Evolutionary conservation across 306 rosid species (phyloP), one percentile per base, ranked within the genome.

Genomic region (Ochetophila trinervis): DNA sequence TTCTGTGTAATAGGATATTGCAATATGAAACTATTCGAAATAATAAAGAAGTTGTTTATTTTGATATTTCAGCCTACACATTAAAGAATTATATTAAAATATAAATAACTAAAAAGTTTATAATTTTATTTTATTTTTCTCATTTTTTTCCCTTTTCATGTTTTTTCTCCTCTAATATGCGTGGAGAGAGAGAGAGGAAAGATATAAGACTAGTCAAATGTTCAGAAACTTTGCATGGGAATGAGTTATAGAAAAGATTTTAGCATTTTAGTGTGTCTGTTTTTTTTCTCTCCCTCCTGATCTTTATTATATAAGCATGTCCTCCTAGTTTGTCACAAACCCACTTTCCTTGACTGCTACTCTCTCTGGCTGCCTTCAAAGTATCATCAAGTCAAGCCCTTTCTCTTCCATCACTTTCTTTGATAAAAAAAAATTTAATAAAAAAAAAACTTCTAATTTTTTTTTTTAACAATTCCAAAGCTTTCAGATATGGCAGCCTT

Each of bases 401-500:
- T 35, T 57, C 53, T 66, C 76, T 71, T 63, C 76, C 10, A 48
- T 82, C 84, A 76, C 81, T 76, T 65, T 82, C 88, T 67, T 66
- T 47, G 74, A 48, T 42, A 37, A 0, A 32, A 37, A 37, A 13
- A 18, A 61, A n/a, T n/a, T n/a, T n/a, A n/a, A 61, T 5, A 40
- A 60, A 23, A 23, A 57, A 20, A 8, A 40, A 11, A 44, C 24
- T n/a, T 50, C 21, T 50, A 48, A 11, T 4, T 16, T 6, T 24
- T 45, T 66, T 61, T 35, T 23, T 36, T 60, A 62, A 49, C 63
- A 70, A 57, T 60, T 66, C 53, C 71, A 72, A 75, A 74, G 64
- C 54, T 55, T 21, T 69, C 53, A 35, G 63, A 74, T 27, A 88
- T 90, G 97, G 95, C 88, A 82, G 86, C 97, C 66, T 87, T 83